phyloP scores from a whole-genome alignment of 768 basidiomycete genomes.

The Leccinum longicurvipes region DNA sequence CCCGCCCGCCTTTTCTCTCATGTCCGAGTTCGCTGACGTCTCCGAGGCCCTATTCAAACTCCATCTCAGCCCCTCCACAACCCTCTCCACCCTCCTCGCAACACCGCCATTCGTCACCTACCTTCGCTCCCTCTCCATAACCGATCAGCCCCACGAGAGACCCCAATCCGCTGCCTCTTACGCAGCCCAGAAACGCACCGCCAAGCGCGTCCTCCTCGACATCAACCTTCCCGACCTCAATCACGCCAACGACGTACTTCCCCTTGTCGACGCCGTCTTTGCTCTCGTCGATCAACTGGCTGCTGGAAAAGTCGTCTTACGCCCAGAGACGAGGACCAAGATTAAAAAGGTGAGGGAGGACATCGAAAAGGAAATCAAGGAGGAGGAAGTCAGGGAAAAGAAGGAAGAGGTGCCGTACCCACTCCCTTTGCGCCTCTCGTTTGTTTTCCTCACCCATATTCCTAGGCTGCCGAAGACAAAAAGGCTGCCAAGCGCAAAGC shows the following conservation, averaged over 20 bases:
- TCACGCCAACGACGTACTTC: conserved; percentile 43
- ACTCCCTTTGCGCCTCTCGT: not conserved
- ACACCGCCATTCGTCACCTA: conserved; percentile 65
- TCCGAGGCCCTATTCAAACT: conserved; percentile 74
- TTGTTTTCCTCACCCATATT: not conserved
- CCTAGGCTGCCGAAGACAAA: conserved; percentile 60
- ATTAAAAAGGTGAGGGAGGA: conserved; percentile 72
- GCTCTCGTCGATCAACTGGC: conserved; percentile 68
- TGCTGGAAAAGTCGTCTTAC: conserved; percentile 47
- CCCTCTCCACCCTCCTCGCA: conserved; percentile 55
- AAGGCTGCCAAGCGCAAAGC: conserved; percentile 68
- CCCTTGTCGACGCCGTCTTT: conserved; percentile 68
- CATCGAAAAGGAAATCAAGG: conserved; percentile 62
- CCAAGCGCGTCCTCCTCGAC: conserved; percentile 75
- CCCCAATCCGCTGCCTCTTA: conserved; percentile 52
- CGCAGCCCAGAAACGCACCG: conserved; percentile 38
- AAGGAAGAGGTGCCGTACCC: conserved; percentile 56
- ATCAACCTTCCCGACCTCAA: conserved; percentile 53
- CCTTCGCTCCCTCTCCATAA: conserved; percentile 86
- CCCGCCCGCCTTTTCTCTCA: conserved; percentile 62
- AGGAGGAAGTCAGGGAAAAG: conserved; percentile 63
- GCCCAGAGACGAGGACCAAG: conserved; percentile 82
- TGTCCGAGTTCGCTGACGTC: conserved; percentile 88
- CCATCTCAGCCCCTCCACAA: conserved; percentile 35
- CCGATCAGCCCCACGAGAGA: conserved; percentile 79